A percentile compares a stretch with the other conserved stretches of the same genome.
phyloP scores from a whole-genome alignment of 2,329 filamentous ascomycete species.

The Diaporthe sp. region DNA sequence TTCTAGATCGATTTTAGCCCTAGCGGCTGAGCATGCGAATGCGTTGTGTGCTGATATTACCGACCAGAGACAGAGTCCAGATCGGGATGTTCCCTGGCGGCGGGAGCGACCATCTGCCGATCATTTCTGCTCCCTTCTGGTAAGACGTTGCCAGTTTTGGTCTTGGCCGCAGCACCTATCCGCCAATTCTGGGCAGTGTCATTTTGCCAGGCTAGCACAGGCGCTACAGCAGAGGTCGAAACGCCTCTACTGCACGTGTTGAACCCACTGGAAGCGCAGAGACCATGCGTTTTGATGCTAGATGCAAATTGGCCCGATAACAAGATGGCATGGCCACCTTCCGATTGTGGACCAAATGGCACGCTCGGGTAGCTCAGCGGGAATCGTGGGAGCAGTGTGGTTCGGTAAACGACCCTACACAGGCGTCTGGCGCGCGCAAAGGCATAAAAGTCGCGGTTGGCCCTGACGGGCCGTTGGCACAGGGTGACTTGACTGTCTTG shows the following conservation, averaged over 20 bases:
- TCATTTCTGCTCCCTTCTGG: conserved; percentile 7
- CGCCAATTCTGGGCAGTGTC: neutral
- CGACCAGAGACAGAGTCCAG: neutral
- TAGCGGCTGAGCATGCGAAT: neutral
- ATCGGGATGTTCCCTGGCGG: conserved; percentile 20
- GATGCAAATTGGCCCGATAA: neutral
- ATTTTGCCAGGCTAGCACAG: neutral
- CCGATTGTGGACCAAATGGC: neutral
- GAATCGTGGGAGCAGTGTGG: neutral
- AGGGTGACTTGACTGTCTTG: neutral
- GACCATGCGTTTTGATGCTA: neutral
- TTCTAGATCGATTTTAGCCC: conserved; percentile 11
- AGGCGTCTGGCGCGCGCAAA: conserved; percentile 25
- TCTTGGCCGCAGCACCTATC: neutral
- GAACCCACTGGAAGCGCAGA: neutral
- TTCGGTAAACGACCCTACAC: neutral
- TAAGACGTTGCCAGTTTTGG: conserved; percentile 15
- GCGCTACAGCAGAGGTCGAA: conserved; percentile 4
- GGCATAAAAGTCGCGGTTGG: neutral
- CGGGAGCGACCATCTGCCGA: conserved; percentile 9
- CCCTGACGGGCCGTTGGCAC: neutral
- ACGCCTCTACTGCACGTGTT: neutral
- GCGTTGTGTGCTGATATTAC: neutral
- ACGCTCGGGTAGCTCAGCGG: neutral
- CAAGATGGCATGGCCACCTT: neutral